Base-by-base conservation (phyloP, 2,329 filamentous ascomycete species). In the Xylaria sp. region DNA sequence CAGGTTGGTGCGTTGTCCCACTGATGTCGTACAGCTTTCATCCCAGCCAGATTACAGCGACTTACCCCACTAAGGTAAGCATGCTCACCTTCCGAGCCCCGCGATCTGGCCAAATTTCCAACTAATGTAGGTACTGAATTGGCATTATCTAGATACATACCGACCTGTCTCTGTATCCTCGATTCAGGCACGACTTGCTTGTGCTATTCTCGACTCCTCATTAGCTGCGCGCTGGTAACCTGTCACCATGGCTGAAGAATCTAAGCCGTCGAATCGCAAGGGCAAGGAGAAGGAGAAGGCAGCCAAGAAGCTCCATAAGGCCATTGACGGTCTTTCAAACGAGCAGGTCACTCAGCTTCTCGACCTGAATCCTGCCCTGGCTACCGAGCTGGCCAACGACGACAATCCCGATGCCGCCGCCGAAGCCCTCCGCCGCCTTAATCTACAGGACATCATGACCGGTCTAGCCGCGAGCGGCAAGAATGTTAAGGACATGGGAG, bases 401-500 rank as follows among this genome's bases (percentile, higher is more conserved):
- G 74, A 76, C 20, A 71, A 69, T 28, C 69, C 75, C 33, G 70
- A 73, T 62, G 73, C 75, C 49, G 81, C 86, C 33, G 81, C 85
- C 67, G 83, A 86, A 38, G 81, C 85, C 57, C 83, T 91, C 70
- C 88, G 88, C 80, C 87, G 87, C 74, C 83, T 93, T 77, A 90
- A 86, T 72, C 82, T 93, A 64, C 87, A 90, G 77, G 90, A 93
- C 71, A 88, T 93, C 77, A 88, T 93, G 86, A 92, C 91, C 0
- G 91, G 91, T 0, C 81, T 93, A 76, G 91, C 94, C 17, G 85
- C 93, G 7, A 90, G 88, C 70, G 92, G 92, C 65, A 97, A 96
- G 86, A 97, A 97, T 77, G 90, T 89, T 75, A 97, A 97, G 84
- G 94, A 97, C 78, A 97, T 97, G 93, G 94, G 91, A 6, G 93